These are phyloP conservation scores for Ehretia macrophylla DNA, from an alignment of 257 asterid species.

Conservation along the genomic window DNA sequence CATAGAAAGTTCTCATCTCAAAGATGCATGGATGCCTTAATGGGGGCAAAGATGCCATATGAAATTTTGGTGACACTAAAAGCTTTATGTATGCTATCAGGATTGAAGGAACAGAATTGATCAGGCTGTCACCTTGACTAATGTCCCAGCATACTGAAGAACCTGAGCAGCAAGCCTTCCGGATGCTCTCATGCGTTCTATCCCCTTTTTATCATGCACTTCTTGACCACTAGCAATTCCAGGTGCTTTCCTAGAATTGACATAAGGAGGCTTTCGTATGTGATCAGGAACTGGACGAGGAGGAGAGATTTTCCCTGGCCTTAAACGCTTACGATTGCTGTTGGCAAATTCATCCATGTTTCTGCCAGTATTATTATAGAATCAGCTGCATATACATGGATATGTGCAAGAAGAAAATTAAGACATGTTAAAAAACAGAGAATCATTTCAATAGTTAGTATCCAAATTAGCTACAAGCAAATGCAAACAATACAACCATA, in stretches of 20 bases:
- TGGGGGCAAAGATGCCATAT: too few species aligned
- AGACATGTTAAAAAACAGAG: too few species aligned
- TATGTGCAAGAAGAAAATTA: background rate
- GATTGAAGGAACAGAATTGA: conserved; percentile 2
- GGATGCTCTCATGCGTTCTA: conserved; percentile 90
- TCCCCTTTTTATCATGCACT: conserved; percentile 81
- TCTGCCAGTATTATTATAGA: conserved; percentile 27
- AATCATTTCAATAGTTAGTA: too few species aligned
- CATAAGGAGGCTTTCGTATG: conserved; percentile 79
- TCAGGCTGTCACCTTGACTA: conserved; percentile 66
- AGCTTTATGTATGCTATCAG: too few species aligned
- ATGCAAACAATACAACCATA: too few species aligned
- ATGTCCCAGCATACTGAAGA: conserved; percentile 91
- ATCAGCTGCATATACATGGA: background rate
- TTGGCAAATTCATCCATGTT: conserved; percentile 41
- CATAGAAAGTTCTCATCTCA: too few species aligned
- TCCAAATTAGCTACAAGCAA: too few species aligned
- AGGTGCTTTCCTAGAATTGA: conserved; percentile 68
- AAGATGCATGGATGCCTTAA: too few species aligned
- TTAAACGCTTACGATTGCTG: conserved; percentile 51
- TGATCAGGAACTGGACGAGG: conserved; percentile 71
- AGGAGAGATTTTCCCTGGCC: conserved; percentile 86
- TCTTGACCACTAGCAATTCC: conserved; percentile 65
- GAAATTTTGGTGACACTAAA: too few species aligned
- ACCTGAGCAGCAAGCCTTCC: conserved; percentile 96